Evolutionary conservation across 2,329 filamentous ascomycete genomes (phyloP).

Genomic region (Penicillium occitanis): DNA sequence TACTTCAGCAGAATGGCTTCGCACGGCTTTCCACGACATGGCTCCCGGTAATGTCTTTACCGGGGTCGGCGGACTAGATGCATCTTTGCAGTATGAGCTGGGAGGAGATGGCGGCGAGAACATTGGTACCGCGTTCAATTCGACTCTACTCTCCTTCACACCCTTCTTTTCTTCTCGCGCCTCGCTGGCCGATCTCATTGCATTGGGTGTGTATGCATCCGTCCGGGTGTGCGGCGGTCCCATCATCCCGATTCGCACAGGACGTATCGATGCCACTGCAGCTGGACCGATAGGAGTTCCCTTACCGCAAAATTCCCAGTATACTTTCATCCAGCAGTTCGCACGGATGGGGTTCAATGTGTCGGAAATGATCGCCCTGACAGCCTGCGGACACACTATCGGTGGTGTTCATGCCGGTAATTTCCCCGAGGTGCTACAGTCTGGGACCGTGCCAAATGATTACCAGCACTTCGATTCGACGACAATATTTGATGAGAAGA

Average conservation of each 20-base stretch:
- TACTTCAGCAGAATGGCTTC: slow-evolving; percentile 19
- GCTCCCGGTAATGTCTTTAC: slow-evolving; percentile 14
- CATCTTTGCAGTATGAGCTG: slow-evolving; percentile 17
- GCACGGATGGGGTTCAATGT: slow-evolving; percentile 19
- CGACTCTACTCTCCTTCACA: slow-evolving; percentile 8
- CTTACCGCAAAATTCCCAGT: slow-evolving; percentile 18
- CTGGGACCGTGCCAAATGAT: slow-evolving; percentile 16
- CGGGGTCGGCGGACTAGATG: slow-evolving; percentile 16
- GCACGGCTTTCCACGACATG: slow-evolving; percentile 20
- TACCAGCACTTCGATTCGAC: slow-evolving; percentile 20
- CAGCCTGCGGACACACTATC: slow-evolving; percentile 18
- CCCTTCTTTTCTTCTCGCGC: slow-evolving; percentile 17
- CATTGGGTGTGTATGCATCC: slow-evolving; percentile 17
- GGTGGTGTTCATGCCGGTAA: slow-evolving; percentile 17
- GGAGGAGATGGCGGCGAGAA: slow-evolving; percentile 18
- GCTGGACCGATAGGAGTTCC: slow-evolving; percentile 18
- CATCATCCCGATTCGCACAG: slow-evolving; percentile 15
- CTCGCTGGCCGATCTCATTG: slow-evolving; percentile 18
- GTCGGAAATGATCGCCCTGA: slow-evolving; percentile 19
- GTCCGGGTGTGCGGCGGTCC: slow-evolving; percentile 17
- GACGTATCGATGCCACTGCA: slow-evolving; percentile 18
- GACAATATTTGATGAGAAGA: slow-evolving; percentile 16
- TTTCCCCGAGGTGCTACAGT: slow-evolving; percentile 14
- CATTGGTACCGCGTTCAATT: slow-evolving; percentile 16
- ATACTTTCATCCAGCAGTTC: slow-evolving; percentile 20